A percentile compares a stretch with the other conserved stretches of the same genome.
These are phyloP conservation scores for Apiotrichum domesticum DNA, from an alignment of 1,284 basidiomycete species.

Conservation along the genomic window DNA sequence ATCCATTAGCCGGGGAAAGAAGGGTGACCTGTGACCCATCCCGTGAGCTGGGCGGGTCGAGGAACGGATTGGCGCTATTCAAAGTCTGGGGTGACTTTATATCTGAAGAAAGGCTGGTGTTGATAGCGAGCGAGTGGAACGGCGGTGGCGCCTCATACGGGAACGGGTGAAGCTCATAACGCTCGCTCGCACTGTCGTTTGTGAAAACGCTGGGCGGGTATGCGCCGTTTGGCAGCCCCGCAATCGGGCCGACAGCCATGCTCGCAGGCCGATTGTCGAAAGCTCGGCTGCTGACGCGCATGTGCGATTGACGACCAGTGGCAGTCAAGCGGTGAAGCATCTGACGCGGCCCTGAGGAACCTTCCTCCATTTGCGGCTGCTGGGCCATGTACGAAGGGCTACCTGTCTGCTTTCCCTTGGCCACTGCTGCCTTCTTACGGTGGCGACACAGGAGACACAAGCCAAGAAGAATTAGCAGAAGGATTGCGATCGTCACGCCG, in stretches of 20 bases:
- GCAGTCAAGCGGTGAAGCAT: not conserved
- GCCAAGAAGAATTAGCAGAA: slow-evolving; percentile 1
- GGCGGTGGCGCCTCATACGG: not conserved
- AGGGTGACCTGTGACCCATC: not conserved
- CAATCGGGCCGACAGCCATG: not conserved
- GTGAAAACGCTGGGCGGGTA: not conserved
- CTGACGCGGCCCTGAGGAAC: not conserved
- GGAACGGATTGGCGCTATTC: not conserved
- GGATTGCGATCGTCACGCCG: slow-evolving; percentile 4
- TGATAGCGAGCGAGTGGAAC: not conserved
- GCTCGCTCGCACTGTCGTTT: not conserved
- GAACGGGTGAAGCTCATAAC: not conserved
- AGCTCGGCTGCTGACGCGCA: not conserved
- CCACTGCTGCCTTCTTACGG: not conserved
- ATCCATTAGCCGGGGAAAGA: not conserved
- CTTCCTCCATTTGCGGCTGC: not conserved
- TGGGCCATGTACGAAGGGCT: not conserved
- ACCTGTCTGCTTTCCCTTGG: not conserved
- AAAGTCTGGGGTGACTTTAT: not conserved
- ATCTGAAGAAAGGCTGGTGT: not conserved
- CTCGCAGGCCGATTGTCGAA: not conserved
- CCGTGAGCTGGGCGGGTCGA: not conserved
- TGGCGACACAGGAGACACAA: slow-evolving; percentile 4
- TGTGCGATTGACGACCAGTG: not conserved
- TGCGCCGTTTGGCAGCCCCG: slow-evolving; percentile 1